A percentile compares a stretch with the other conserved stretches of the same genome.
These are phyloP conservation scores for Cordyceps fumosorosea DNA, from an alignment of 2,329 filamentous ascomycete species.

Conservation along the genomic window DNA sequence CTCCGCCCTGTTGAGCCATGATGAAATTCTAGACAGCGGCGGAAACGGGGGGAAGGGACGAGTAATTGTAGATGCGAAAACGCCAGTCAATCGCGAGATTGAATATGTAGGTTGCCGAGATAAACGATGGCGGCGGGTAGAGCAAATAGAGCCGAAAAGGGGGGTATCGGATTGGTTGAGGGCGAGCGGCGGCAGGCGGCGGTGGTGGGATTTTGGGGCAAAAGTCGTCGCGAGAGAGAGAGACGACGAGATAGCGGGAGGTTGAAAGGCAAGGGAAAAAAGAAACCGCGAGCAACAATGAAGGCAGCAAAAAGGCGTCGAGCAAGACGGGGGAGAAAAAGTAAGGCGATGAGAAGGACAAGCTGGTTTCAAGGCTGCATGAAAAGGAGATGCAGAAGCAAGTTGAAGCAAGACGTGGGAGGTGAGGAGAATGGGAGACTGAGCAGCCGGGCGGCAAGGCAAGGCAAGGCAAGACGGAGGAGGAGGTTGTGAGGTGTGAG, in stretches of 20 bases:
- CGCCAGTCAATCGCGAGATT: neutral
- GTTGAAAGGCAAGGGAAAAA: neutral
- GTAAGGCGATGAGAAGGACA: neutral
- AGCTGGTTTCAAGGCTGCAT: constrained; percentile 11
- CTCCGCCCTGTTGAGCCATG: constrained; percentile 77
- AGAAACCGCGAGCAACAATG: neutral
- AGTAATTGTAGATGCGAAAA: neutral
- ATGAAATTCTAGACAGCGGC: constrained; percentile 23
- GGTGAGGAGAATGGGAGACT: neutral
- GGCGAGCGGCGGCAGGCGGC: neutral
- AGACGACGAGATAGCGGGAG: neutral
- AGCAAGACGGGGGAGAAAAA: neutral
- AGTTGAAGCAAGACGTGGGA: constrained; percentile 1
- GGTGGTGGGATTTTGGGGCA: neutral
- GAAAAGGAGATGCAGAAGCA: constrained; percentile 6
- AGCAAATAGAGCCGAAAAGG: constrained; percentile 6
- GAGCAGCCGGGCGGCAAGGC: neutral
- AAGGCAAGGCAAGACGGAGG: neutral
- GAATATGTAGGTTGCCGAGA: neutral
- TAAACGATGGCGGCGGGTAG: neutral
- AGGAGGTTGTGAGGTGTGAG: neutral
- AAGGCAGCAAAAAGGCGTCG: neutral
- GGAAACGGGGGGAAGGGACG: neutral
- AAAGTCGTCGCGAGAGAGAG: neutral
- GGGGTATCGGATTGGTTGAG: neutral